These are phyloP conservation scores for Blastobotrys indianensis DNA, from an alignment of 1,139 yeast species.

Conservation along the genomic window DNA sequence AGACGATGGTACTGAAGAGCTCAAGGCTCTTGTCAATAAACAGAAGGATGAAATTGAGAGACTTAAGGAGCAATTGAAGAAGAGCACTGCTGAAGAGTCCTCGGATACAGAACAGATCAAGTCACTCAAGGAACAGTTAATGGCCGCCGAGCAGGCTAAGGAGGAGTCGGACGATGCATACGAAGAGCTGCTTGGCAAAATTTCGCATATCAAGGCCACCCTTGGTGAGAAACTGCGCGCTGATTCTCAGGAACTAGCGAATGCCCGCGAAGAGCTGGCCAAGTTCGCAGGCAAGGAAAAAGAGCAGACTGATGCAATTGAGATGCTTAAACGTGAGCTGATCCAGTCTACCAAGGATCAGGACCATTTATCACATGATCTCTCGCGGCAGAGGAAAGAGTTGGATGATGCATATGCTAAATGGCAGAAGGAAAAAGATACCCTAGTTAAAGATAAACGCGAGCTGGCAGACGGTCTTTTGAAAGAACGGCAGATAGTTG, in stretches of 20 bases:
- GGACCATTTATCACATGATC: slow-evolving; percentile 51
- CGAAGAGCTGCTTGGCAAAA: slow-evolving; percentile 63
- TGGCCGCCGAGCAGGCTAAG: slow-evolving; percentile 47
- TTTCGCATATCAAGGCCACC: slow-evolving; percentile 75
- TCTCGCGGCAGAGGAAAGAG: slow-evolving; percentile 44
- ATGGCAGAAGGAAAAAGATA: slow-evolving; percentile 42
- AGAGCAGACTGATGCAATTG: slow-evolving; percentile 30
- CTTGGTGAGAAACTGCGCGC: slow-evolving; percentile 63
- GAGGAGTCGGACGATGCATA: slow-evolving; percentile 67
- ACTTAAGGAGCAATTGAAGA: slow-evolving; percentile 11
- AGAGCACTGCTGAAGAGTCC: slow-evolving; percentile 1
- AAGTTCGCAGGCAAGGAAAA: slow-evolving; percentile 12
- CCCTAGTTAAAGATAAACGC: slow-evolving; percentile 25
- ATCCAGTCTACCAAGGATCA: slow-evolving; percentile 58
- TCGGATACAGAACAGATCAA: slow-evolving; percentile 7
- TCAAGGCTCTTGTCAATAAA: slow-evolving; percentile 11
- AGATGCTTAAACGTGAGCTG: slow-evolving; percentile 48
- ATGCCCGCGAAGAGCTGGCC: slow-evolving; percentile 27
- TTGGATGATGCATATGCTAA: slow-evolving; percentile 40
- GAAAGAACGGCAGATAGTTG: slow-evolving; percentile 37
- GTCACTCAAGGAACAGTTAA: slow-evolving; percentile 36
- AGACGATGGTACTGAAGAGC: slow-evolving; percentile 3
- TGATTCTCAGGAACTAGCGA: slow-evolving; percentile 37
- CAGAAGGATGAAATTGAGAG: slow-evolving; percentile 12
- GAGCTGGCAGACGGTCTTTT: slow-evolving; percentile 26